phyloP scores from a whole-genome alignment of 768 basidiomycete genomes.

The Lentinula lateritia region DNA sequence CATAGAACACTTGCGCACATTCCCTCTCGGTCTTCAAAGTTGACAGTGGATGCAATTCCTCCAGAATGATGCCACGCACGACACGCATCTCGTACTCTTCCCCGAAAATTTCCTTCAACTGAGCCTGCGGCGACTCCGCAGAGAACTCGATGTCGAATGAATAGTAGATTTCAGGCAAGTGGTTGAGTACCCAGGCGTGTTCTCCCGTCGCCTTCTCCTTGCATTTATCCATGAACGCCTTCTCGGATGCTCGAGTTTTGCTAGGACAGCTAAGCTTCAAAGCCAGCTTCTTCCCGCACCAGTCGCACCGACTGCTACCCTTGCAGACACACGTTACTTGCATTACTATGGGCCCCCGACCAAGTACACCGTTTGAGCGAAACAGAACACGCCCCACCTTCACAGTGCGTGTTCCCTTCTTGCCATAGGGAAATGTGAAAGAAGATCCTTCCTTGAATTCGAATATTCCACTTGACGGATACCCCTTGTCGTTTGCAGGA shows the following conservation, averaged over 20 bases:
- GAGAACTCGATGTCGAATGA: not conserved
- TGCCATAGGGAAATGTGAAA: not conserved
- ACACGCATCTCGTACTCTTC: not conserved
- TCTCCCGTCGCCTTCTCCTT: not conserved
- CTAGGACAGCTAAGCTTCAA: not conserved
- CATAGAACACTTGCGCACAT: not conserved
- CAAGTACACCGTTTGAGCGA: not conserved
- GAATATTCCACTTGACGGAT: not conserved
- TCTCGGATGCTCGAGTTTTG: not conserved
- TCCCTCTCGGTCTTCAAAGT: not conserved
- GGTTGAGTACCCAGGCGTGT: not conserved
- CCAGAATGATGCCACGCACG: not conserved
- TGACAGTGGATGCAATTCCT: not conserved
- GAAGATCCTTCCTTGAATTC: not conserved
- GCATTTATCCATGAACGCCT: not conserved
- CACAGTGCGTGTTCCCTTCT: not conserved
- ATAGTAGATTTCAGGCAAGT: not conserved
- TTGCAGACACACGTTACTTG: not conserved
- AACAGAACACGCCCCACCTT: not conserved
- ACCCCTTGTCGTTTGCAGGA: not conserved
- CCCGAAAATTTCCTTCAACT: not conserved
- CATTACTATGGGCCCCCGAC: not conserved
- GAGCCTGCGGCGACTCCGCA: not conserved
- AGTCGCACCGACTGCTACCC: not conserved
- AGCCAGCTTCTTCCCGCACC: not conserved